Evolutionary conservation across 2,329 filamentous ascomycete species (phyloP), one percentile per base, ranked within the genome.

Genomic region (Dothistroma septosporum): DNA sequence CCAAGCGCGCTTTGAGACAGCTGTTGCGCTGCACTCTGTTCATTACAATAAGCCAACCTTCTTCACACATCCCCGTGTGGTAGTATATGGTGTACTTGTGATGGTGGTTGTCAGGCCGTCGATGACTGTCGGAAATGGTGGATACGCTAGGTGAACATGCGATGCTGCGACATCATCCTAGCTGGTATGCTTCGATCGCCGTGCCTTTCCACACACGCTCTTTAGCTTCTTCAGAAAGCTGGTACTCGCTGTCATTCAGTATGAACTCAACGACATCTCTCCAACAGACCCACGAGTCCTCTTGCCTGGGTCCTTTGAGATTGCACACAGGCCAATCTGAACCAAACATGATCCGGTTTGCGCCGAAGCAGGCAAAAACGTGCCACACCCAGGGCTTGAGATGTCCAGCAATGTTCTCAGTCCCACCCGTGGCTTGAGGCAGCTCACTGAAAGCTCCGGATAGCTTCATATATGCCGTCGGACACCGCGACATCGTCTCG

Each of bases 271-370:
- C 88, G 1, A 94, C 79, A 21, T 79, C 80, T 64, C 80, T 84
- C 92, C 92, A 97, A 68, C 87, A 84, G 37, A 78, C 77, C 91
- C 92, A 96, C 33, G 89, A 86, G 22, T 79, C 76, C 53, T 82
- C 78, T 47, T 80, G 80, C 0, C 75, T 76, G 0, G 82, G 82
- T 2, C 83, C 83, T 0, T 84, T 84, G 35, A 91, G 78, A 64
- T 91, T 92, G 76, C 91, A 96, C 0, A 97, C 88, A 1, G 93
- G 92, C 93, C 93, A 97, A 75, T 97, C 92, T 65, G 89, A 92
- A 24, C 88, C 92, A 75, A 94, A 97, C 87, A 97, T 92, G 72
- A 94, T 82, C 64, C 91, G 82, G 22, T 79, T 73, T 0, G 88
- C 77, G 1, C 89, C 87, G 70, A 96, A 97, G 1, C 83, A 83